Conservation (phyloP, 768 basidiomycete genomes). For the Xanthoconium stramineum region DNA sequence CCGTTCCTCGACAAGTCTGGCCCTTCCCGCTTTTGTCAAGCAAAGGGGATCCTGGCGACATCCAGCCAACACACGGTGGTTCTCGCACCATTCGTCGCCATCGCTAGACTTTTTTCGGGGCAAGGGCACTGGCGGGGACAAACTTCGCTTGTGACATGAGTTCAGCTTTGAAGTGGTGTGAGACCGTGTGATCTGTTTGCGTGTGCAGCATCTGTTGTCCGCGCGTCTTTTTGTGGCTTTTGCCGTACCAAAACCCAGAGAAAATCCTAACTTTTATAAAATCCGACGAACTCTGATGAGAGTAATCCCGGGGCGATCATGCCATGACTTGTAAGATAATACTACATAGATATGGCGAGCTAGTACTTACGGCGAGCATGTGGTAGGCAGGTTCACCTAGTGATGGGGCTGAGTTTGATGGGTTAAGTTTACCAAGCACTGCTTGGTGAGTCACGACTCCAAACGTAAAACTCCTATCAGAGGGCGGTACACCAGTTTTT, state of each 20-base stretch:
- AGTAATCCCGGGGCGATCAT: no score
- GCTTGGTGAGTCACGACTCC: no score
- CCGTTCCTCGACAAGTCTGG: background rate
- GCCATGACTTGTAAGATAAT: no score
- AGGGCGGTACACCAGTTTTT: no score
- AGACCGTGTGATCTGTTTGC: slow-evolving; percentile 11
- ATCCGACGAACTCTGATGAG: background rate
- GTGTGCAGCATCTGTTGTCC: slow-evolving; percentile 2
- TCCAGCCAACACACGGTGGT: background rate
- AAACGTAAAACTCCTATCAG: no score
- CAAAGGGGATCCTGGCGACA: background rate
- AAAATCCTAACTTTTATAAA: background rate
- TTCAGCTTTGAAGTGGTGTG: slow-evolving; percentile 6
- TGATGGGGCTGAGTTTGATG: no score
- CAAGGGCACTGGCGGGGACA: background rate
- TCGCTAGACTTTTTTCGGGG: background rate
- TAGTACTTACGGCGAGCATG: no score
- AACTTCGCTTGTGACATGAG: slow-evolving; percentile 4
- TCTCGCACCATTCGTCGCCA: background rate
- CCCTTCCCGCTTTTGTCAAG: background rate
- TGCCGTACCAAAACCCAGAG: slow-evolving; percentile 1
- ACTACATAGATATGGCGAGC: no score
- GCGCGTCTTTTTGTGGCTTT: background rate
- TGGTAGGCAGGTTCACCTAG: no score
- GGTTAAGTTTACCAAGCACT: no score